A percentile compares a stretch with the other conserved stretches of the same genome.
These are phyloP conservation scores for Saccharomycopsis sp. DNA, from an alignment of 805 yeast species.

Conservation along the genomic window DNA sequence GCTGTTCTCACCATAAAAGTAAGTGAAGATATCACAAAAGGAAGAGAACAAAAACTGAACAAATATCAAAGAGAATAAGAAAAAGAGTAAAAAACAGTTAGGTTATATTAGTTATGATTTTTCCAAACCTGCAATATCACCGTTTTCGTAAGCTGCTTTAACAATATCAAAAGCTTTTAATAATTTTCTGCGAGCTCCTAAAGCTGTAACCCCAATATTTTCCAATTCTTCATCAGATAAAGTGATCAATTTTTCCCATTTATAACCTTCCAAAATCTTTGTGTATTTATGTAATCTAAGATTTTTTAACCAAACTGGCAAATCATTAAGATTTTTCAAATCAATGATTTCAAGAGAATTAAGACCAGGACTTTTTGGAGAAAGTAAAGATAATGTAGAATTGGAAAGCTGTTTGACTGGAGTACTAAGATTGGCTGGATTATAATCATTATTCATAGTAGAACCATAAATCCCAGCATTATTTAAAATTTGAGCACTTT, in stretches of 20 bases:
- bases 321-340: conserved; percentile 51
- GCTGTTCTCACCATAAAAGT: not conserved
- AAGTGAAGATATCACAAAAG: too few relatives aligned
- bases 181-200: conserved; percentile 92
- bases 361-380: conserved; percentile 33
- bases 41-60: too few relatives aligned
- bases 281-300: conserved; percentile 91
- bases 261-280: conserved; percentile 59
- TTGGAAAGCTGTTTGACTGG: conserved; percentile 11
- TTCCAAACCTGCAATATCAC: conserved; percentile 18
- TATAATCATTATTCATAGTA: conserved; percentile 16
- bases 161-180: conserved; percentile 86
- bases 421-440: conserved; percentile 4
- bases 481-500: conserved; percentile 4
- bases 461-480: conserved; percentile 14
- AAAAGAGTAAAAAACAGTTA: not conserved
- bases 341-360: conserved; percentile 43
- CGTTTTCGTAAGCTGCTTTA: conserved; percentile 40
- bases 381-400: conserved; percentile 10
- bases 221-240: conserved; percentile 61
- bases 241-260: conserved; percentile 73
- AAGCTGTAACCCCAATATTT: conserved; percentile 76
- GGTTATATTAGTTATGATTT: not conserved
- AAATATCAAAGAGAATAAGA: too few relatives aligned
- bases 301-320: conserved; percentile 88